A percentile compares a stretch with the other conserved stretches of the same genome.
These are phyloP conservation scores for Cyberlindnera petersonii DNA, from an alignment of 805 yeast genomes.

Conservation along the genomic window DNA sequence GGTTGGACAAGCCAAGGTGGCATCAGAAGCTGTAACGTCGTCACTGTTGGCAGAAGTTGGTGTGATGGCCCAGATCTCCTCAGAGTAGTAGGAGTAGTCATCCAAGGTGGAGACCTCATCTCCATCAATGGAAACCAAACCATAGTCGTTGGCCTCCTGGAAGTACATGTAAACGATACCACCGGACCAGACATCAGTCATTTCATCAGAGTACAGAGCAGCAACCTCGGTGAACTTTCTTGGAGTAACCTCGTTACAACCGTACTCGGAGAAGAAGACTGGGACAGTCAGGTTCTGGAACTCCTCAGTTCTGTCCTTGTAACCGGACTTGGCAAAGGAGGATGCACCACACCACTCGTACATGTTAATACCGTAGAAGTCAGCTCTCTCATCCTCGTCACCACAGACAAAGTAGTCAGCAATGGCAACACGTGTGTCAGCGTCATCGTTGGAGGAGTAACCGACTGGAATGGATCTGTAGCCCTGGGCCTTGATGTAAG, in stretches of 20 bases:
- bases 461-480: conserved; percentile 77
- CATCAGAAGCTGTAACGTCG: conserved; percentile 37
- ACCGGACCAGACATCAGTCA: conserved; percentile 88
- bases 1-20: conserved; percentile 61
- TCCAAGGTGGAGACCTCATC: conserved; percentile 51
- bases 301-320: conserved; percentile 57
- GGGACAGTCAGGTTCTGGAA: conserved; percentile 67
- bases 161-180: conserved; percentile 87
- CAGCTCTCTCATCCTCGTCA: conserved; percentile 57
- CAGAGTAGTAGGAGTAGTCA: conserved; percentile 61
- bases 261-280: conserved; percentile 77
- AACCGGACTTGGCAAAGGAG: conserved; percentile 58
- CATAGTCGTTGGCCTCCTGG: conserved; percentile 71
- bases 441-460: conserved; percentile 77
- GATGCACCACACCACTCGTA: conserved; percentile 84
- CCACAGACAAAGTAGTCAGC: conserved; percentile 82
- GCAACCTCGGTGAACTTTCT: conserved; percentile 71
- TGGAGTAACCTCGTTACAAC: conserved; percentile 68
- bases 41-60: conserved; percentile 47
- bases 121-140: conserved; percentile 55
- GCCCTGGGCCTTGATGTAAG: conserved; percentile 54
- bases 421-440: conserved; percentile 56
- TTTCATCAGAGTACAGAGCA: conserved; percentile 56
- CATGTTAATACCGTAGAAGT: conserved; percentile 86
- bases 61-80: conserved; percentile 49